Evolutionary conservation across 208 protist genomes (phyloP).

Genomic region (Perkinsela sp.): DNA sequence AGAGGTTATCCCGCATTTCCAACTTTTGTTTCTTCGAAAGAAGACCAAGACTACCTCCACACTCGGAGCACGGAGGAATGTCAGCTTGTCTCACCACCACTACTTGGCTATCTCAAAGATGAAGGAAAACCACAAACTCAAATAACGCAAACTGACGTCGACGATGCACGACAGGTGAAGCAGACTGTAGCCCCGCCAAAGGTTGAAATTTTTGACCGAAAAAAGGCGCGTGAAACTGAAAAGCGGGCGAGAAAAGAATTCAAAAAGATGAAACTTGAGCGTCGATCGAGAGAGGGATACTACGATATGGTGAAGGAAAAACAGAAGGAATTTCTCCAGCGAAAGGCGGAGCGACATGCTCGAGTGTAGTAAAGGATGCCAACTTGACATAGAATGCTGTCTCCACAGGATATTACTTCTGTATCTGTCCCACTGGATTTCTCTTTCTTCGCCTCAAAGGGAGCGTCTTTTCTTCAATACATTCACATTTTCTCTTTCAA

Average conservation of each 20-base stretch:
- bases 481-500: no score
- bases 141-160: slow-evolving; percentile 56
- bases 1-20: slow-evolving; percentile 53
- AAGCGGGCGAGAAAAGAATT: slow-evolving; percentile 15
- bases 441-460: no score
- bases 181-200: slow-evolving; percentile 27
- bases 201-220: slow-evolving; percentile 64
- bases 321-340: background rate
- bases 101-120: slow-evolving; percentile 62
- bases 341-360: background rate
- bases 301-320: background rate
- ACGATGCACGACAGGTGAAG: slow-evolving; percentile 58
- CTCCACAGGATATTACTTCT: no score
- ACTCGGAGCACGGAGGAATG: slow-evolving; percentile 57
- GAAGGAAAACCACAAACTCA: slow-evolving; percentile 39
- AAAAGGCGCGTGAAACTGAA: slow-evolving; percentile 45
- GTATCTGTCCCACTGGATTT: no score
- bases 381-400: no score
- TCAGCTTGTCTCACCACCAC: slow-evolving; percentile 46
- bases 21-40: slow-evolving; percentile 31
- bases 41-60: slow-evolving; percentile 38
- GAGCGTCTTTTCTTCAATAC: no score
- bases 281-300: background rate
- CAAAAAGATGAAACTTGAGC: background rate
- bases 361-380: background rate